Evolutionary conservation across 441 rosid genomes (phyloP).

Genomic region (Viola pubescens): DNA sequence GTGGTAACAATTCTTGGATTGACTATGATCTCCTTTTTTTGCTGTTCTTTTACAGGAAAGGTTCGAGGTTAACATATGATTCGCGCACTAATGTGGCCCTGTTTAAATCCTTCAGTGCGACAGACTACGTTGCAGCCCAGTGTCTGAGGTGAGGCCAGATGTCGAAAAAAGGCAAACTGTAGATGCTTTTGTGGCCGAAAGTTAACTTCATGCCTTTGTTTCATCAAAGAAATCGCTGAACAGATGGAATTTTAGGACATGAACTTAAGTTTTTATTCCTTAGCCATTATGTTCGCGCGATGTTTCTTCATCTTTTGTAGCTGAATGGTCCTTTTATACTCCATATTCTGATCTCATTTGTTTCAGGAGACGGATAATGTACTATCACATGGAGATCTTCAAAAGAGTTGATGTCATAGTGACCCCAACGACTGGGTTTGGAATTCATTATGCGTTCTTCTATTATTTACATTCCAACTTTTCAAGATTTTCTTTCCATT

Average conservation of each 20-base stretch:
- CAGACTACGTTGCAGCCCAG: slow-evolving; percentile 76
- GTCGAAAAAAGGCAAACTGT: background rate
- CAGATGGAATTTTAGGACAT: background rate
- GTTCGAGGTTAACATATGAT: slow-evolving; percentile 46
- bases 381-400: slow-evolving; percentile 74
- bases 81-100: slow-evolving; percentile 56
- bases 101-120: slow-evolving; percentile 66
- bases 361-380: slow-evolving; percentile 77
- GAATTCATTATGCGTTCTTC: background rate
- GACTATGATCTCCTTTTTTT: slow-evolving; percentile 14
- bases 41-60: slow-evolving; percentile 42
- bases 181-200: slow-evolving; percentile 1
- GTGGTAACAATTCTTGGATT: slow-evolving; percentile 11
- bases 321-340: slow-evolving; percentile 2
- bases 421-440: slow-evolving; percentile 78
- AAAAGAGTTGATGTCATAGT: slow-evolving; percentile 74
- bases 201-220: background rate
- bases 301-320: background rate
- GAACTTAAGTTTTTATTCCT: background rate
- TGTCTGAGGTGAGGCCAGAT: slow-evolving; percentile 50
- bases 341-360: slow-evolving; percentile 7
- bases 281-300: slow-evolving; percentile 3
- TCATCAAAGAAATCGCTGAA: background rate
- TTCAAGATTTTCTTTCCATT: background rate
- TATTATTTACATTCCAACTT: background rate